Base-by-base conservation (phyloP, 805 yeast genomes). In the Saturnispora ahearnii region DNA sequence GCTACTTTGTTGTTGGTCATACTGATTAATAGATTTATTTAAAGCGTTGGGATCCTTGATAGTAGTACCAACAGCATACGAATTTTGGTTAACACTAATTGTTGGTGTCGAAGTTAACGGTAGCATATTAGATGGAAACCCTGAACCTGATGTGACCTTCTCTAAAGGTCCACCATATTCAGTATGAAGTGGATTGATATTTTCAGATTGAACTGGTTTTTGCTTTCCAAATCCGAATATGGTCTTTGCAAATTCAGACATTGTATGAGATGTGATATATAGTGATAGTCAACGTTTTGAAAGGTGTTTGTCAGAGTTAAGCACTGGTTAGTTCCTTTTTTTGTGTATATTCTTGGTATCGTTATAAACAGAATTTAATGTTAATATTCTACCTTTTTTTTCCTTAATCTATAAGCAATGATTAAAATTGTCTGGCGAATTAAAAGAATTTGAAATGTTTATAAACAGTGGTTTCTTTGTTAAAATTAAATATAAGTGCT, bases 41-140 rank as follows among this genome's bases (percentile, higher is more conserved):
- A 62, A 52, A 32, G 62, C 64, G 41, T 55, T 60, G 31, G 64
- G 67, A 28, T 66, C 67, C 44, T 67, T 69, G 9, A 77, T 72
- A 1, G 84, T 82, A 5, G 88, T 82, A 2, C 89, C 90, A 64
- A 81, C 76, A 1, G 78, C 90, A 64, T 79, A 73, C 2, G 83
- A 74, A 51, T 74, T 74, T 53, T 77, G 76, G 44, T 81, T 73
- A 9, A 84, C 65, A 0, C 89, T 89, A 2, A 86, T 83, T 2
- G 91, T 82, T 18, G 90, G 86, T 5, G 80, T 71, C 1, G 80
- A 71, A 1, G 78, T 70, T 36, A 71, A 71, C 54, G 78, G 69
- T 49, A 77, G 51, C 55, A 68, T 62, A n/a, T 59, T 64, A 11
- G 62, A 50, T 6, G 70, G 70, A 48, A 65, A 64, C 60, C 54